Evolutionary conservation across 129 eudicot species (phyloP), one percentile per base, ranked within the genome.

Genomic region (Saposhnikovia divaricata): DNA sequence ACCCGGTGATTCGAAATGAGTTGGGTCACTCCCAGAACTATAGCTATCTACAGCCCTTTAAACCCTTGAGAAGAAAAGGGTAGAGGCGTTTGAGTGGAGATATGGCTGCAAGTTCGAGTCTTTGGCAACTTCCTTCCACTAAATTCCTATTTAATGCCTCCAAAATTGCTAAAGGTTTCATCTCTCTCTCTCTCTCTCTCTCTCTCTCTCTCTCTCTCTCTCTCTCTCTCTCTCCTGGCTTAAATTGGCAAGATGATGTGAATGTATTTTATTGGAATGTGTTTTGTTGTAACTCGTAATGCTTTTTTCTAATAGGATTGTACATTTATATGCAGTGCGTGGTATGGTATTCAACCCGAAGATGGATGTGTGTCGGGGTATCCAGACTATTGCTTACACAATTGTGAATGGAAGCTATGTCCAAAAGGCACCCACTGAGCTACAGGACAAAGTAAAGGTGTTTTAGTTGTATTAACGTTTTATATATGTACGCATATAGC

Each of bases 391-490:
- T 74, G 73, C 92, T 0, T 90, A 90, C 75, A 90, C 89, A 59
- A 85, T 91, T 86, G 96, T 87, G 40, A 81, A 80, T 47, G 98
- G 92, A 80, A 90, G 98, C 89, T 91, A 89, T 80, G 66, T 91
- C 59, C 87, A 89, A 46, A 79, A 76, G 72, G 77, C 85, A 21
- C 85, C 72, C 27, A 38, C 87, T 63, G 82, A 87, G 47, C 89
- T 84, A 44, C 81, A 84, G 39, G 81, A 55, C 27, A 80, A 82
- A 84, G 23, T 74, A 57, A 82, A 90, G 93, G 92, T 91, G 82
- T 27, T 77, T 28, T 23, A 55, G 37, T 76, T 71, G n/a, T n/a
- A n/a, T 10, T 16, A 39, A 15, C 59, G 5, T 72, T 19, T 37
- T 53, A 19, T 61, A 23, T n/a, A 3, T 61, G 4, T n/a, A 25